phyloP scores from a whole-genome alignment of 352 stramenopile species.

The Pilasporangium apinafurcum region DNA sequence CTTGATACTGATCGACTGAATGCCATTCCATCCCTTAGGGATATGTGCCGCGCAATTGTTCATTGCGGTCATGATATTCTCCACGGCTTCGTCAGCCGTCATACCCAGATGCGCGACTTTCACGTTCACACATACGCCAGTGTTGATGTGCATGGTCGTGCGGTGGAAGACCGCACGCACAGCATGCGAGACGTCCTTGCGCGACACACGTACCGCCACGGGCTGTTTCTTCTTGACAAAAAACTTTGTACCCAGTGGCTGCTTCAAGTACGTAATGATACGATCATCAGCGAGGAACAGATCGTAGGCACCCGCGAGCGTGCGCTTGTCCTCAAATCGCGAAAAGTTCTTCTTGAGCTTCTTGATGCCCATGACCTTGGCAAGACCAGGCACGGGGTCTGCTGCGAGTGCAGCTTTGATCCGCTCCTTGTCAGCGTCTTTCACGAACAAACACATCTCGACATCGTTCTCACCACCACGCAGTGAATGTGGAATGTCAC shows the following conservation, averaged over 20 bases:
- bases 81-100: conserved; percentile 54
- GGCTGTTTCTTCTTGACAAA: conserved; percentile 81
- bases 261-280: conserved; percentile 68
- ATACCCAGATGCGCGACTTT: conserved; percentile 73
- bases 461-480: conserved; percentile 34
- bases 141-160: conserved; percentile 83
- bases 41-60: conserved; percentile 75
- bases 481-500: conserved; percentile 52
- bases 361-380: conserved; percentile 77
- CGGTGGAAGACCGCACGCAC: conserved; percentile 40
- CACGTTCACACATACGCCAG: conserved; percentile 87
- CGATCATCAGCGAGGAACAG: conserved; percentile 77
- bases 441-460: conserved; percentile 79
- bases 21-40: conserved; percentile 86
- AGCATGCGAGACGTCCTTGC: conserved; percentile 39
- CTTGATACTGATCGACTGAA: conserved; percentile 91
- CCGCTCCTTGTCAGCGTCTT: conserved; percentile 78
- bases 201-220: conserved; percentile 64
- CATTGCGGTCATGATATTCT: conserved; percentile 71
- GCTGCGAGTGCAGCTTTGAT: conserved; percentile 65
- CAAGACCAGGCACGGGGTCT: conserved; percentile 47
- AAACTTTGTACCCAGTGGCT: conserved; percentile 59
- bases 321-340: conserved; percentile 68
- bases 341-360: conserved; percentile 79
- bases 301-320: conserved; percentile 65